Base-by-base conservation (phyloP, 1,284 basidiomycete genomes). In the Takashimella tepidaria region DNA sequence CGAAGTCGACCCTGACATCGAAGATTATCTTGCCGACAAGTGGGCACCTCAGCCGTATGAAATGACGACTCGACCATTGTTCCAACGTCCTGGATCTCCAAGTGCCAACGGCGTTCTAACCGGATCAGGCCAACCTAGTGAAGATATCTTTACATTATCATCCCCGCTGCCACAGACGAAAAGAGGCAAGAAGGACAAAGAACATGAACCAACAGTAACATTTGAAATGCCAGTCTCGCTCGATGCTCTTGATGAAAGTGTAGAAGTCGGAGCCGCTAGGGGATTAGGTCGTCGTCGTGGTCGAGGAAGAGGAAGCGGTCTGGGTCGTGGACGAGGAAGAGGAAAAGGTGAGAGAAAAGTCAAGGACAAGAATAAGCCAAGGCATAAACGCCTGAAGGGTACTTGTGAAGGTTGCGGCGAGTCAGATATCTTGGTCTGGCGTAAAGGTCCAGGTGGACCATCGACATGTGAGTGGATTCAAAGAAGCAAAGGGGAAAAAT, bases 181-280 rank as follows among this genome's bases (percentile, higher is more conserved):
- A 44, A 51, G 54, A 41, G 44, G 52, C 23, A 59, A 57, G 45
- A 61, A 58, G 27, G 51, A 54, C 44, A 51, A 55, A 24, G 62
- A 60, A 16, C 42, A 26, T 16, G 67, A 69, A 50, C 55, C 61
- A 42, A 53, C 51, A 10, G 68, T 74, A 12, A 66, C 63, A 16
- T 74, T 71, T 50, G 72, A 74, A 54, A 64, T 74, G 65, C 72
- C 72, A 4, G 64, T 74, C 0, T 68, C 64, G 22, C 60, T 72
- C 1, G 72, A 72, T 22, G 57, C 58, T 26, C 59, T 74, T 4
- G 72, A 74, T 51, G 68, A 74, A 61, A 51, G 60, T 20, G 69
- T 74, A 5, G 72, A 70, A 48, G 57, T 62, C 19, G 65, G 67
- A 3, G 70, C 69, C 1, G 56, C 56, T 3, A 37, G 37, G 16